These are phyloP conservation scores for Kwoniella shivajii DNA, from an alignment of 1,284 basidiomycete species.

Conservation along the genomic window DNA sequence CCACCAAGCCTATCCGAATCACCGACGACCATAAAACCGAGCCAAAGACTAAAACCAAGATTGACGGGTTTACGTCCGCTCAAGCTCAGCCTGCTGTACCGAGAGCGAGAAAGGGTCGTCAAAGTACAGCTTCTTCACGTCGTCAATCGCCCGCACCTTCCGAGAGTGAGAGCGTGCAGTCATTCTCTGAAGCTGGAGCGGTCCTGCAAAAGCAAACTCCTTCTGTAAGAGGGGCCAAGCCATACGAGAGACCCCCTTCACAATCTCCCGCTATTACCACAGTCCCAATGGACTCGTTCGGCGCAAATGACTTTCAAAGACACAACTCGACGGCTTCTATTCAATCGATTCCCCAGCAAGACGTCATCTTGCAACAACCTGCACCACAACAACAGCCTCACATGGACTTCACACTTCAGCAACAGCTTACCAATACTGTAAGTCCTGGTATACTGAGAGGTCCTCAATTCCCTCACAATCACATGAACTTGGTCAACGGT, in stretches of 20 bases:
- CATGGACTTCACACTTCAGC: slow-evolving; percentile 5
- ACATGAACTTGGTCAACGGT: slow-evolving; percentile 7
- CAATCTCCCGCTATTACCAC: slow-evolving; percentile 35
- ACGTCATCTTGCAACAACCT: slow-evolving; percentile 3
- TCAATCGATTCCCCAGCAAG: slow-evolving; percentile 13
- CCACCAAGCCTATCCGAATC: slow-evolving; percentile 93
- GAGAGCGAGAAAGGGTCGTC: slow-evolving; percentile 40
- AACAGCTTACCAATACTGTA: slow-evolving; percentile 31
- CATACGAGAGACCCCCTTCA: slow-evolving; percentile 45
- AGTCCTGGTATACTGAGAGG: slow-evolving; percentile 41
- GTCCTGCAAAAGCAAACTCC: slow-evolving; percentile 47
- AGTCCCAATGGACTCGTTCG: slow-evolving; percentile 27
- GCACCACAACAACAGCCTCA: slow-evolving; percentile 11
- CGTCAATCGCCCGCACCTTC: slow-evolving; percentile 45
- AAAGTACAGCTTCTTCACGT: slow-evolving; percentile 43
- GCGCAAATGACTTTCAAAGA: slow-evolving; percentile 23
- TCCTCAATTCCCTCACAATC: slow-evolving; percentile 33
- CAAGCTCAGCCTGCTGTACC: slow-evolving; percentile 25
- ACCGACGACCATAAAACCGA: slow-evolving; percentile 98
- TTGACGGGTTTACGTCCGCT: slow-evolving; percentile 22
- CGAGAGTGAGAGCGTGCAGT: slow-evolving; percentile 47
- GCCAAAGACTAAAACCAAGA: slow-evolving; percentile 40
- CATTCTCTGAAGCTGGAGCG: slow-evolving; percentile 46
- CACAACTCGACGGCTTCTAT: slow-evolving; percentile 36
- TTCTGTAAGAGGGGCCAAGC: slow-evolving; percentile 40